A percentile compares a stretch with the other conserved stretches of the same genome.
These are phyloP conservation scores for Zhuliangozyma blackwelliae DNA, from an alignment of 1,139 yeast species.

Conservation along the genomic window DNA sequence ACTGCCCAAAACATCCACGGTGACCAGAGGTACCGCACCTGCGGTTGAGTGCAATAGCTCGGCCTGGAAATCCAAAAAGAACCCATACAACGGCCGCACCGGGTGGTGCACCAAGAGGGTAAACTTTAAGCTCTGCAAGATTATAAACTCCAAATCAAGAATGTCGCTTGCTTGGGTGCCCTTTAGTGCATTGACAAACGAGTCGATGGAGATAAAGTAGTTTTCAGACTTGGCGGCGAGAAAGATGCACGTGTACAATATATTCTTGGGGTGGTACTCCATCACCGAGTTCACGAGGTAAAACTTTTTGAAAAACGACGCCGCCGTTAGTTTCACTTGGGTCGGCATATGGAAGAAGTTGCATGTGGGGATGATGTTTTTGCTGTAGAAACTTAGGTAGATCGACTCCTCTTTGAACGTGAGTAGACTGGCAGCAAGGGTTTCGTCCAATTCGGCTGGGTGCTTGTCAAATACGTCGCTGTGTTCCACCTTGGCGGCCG, in stretches of 20 bases:
- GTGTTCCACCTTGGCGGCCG: slow-evolving; percentile 25
- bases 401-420: slow-evolving; percentile 65
- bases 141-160: slow-evolving; percentile 70
- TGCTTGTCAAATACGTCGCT: slow-evolving; percentile 26
- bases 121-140: slow-evolving; percentile 71
- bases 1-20: slow-evolving; percentile 43
- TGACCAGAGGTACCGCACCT: slow-evolving; percentile 19
- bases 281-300: slow-evolving; percentile 74
- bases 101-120: slow-evolving; percentile 87
- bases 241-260: slow-evolving; percentile 81
- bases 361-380: slow-evolving; percentile 58
- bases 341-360: slow-evolving; percentile 45
- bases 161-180: slow-evolving; percentile 66
- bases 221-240: slow-evolving; percentile 92
- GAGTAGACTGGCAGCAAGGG: slow-evolving; percentile 39
- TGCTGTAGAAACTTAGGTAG: slow-evolving; percentile 65
- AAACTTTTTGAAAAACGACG: slow-evolving; percentile 76
- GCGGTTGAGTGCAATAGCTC: slow-evolving; percentile 33
- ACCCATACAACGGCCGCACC: slow-evolving; percentile 37
- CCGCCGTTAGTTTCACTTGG: slow-evolving; percentile 71
- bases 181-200: slow-evolving; percentile 69
- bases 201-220: slow-evolving; percentile 77
- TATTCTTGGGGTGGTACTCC: slow-evolving; percentile 82
- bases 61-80: slow-evolving; percentile 80
- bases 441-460: slow-evolving; percentile 22